Evolutionary conservation across 148 eudicot species (phyloP), one percentile per base, ranked within the genome.

Genomic region (Cornus suecica): DNA sequence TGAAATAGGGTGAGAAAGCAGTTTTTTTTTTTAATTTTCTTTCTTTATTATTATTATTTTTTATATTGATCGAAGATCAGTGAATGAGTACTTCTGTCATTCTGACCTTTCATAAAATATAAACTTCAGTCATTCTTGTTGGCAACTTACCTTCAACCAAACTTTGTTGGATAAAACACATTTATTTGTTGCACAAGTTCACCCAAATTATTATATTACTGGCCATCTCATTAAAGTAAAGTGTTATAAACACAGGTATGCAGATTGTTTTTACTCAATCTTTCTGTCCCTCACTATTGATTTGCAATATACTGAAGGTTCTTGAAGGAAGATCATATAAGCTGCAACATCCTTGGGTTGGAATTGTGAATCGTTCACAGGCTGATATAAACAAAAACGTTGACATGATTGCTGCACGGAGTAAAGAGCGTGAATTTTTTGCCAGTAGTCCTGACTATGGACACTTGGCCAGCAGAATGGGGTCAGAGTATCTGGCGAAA

Each of bases 301-400:
- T 62, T 65, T 73, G 28, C 52, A 25, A 18, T 70, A 26, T 34
- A 52, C 66, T 58, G 66, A 75, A 93, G 98, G 98, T 93, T 83
- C 94, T 93, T 70, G 98, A 93, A 86, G 98, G 97, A 69, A 90
- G 86, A 83, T 81, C 97, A 58, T 93, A 86, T 56, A 85, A 89
- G 66, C 85, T 93, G 66, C 86, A 91, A 77, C 91, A 77, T 62
- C 94, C 96, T 29, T 93, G 98, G 98, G 94, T 93, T 66, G 98
- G 98, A 54, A 79, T 89, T 70, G 98, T 93, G 67, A 93, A 93
- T 77, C 93, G 96, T 31, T 93, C 98, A 11, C 98, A 93, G 80
- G 93, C 97, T 51, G 97, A 92, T 78, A 83, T 90, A 66, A 92
- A 93, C 73, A 93, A 72, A 77, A 84, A 86, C 73, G 81, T 87